Evolutionary conservation across 2,329 filamentous ascomycete species (phyloP), one percentile per base, ranked within the genome.

Genomic region (Fusarium nematophilum): DNA sequence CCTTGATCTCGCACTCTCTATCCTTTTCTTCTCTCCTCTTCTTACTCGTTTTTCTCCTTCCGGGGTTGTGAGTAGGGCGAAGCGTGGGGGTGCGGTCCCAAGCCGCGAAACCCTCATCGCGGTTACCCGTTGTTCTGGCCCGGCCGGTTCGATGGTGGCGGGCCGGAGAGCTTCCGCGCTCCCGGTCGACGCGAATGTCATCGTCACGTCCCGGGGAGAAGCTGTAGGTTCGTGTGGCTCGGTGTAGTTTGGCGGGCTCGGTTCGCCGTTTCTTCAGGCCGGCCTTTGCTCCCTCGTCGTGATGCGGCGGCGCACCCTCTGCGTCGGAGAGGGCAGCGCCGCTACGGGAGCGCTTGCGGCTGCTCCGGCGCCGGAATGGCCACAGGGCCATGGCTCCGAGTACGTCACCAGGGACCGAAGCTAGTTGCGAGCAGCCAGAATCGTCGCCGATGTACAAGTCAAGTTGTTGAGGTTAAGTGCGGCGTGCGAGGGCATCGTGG

Each of bases 1-100:
- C 88, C 71, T 89, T 91, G 70, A 97, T 93, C 76, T 97, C 92
- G 59, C 91, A 91, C 75, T 97, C 93, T 53, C 94, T 85, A 54
- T 90, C 83, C 71, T 87, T 86, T 60, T 96, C 91, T 60, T 90
- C 83, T 65, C 89, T 88, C 68, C 89, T 88, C 67, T 89, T 86
- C 76, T 91, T 96, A 33, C 90, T 90, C 70, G 87, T 92, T 58
- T 89, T 88, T 55, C 88, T 85, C 45, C 85, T 76, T 23, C 87
- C 85, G 62, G 83, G 81, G 53, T 82, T 81, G 66, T 85, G 84
- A 72, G 89, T 91, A 65, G 81, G 82, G 76, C 86, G 82, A 23
- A 88, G 73, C 8, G 86, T 88, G 13, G 76, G 74, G n/a, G 70
- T 74, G 33, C 73, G 72, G 31, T 70, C 65, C 73, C 73, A 76